Conservation (phyloP, 225 moss, liverwort and hornwort genomes). For the Rhytidiadelphus loreus region DNA sequence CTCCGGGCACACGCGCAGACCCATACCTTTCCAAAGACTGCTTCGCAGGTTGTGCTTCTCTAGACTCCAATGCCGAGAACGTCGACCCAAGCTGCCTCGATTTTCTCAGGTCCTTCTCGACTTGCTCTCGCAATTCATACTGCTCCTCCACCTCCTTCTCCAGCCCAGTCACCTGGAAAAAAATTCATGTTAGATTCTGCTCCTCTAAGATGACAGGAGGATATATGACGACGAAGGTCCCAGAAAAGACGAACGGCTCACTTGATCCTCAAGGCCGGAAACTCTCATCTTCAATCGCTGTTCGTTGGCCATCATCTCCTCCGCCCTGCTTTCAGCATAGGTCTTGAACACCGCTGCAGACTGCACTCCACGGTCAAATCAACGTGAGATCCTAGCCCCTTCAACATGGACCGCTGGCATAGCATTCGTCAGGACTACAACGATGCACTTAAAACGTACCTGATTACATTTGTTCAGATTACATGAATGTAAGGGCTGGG, state of each 20-base stretch:
- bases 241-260: background rate
- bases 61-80: background rate
- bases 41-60: constrained; percentile 9
- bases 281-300: constrained; percentile 8
- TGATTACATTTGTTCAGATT: background rate
- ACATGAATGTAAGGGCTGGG: background rate
- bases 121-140: constrained; percentile 14
- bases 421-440: background rate
- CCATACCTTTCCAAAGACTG: constrained; percentile 19
- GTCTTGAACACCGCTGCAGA: constrained; percentile 41
- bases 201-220: background rate
- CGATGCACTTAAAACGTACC: background rate
- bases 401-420: background rate
- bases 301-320: constrained; percentile 18
- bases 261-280: constrained; percentile 6
- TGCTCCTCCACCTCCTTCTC: constrained; percentile 17
- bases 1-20: background rate
- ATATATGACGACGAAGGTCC: background rate
- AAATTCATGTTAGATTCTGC: background rate
- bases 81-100: constrained; percentile 11
- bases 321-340: constrained; percentile 16
- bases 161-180: constrained; percentile 10
- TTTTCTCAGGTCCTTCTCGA: constrained; percentile 18
- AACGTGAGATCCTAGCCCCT: background rate
- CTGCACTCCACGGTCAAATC: constrained; percentile 13